These are phyloP conservation scores for Podila epicladia DNA, from an alignment of 192 early-diverging fungal genomes.

Conservation along the genomic window DNA sequence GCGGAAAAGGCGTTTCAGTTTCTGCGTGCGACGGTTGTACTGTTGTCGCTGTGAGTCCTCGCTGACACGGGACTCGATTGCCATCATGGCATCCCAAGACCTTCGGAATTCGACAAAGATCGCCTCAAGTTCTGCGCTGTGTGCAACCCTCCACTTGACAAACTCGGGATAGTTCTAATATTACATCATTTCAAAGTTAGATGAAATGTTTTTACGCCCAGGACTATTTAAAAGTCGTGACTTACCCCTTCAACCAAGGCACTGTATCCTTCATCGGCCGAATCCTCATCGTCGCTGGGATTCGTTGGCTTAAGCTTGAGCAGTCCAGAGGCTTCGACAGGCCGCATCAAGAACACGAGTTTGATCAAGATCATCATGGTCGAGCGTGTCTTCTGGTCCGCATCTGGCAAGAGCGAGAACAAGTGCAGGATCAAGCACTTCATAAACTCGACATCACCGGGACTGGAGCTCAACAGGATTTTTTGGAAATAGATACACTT, in stretches of 20 bases:
- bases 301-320: conserved; percentile 45
- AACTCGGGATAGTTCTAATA: conserved; percentile 64
- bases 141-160: conserved; percentile 65
- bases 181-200: neutral
- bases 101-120: conserved; percentile 68
- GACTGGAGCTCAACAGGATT: conserved; percentile 60
- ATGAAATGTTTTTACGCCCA: neutral
- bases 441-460: conserved; percentile 73
- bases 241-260: conserved; percentile 47
- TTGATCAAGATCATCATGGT: conserved; percentile 62
- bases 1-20: conserved; percentile 61
- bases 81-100: conserved; percentile 67
- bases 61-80: conserved; percentile 59
- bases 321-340: conserved; percentile 29
- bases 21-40: conserved; percentile 58
- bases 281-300: conserved; percentile 49
- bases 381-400: conserved; percentile 49
- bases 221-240: neutral
- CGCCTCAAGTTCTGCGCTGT: conserved; percentile 58
- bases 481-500: conserved; percentile 73
- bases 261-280: conserved; percentile 43
- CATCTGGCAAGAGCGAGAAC: conserved; percentile 59
- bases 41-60: conserved; percentile 58
- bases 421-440: conserved; percentile 70
- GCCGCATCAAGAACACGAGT: conserved; percentile 40